Evolutionary conservation across 352 stramenopile genomes (phyloP), one percentile per base, ranked within the genome.

Genomic region (Phytopythium delawarense): DNA sequence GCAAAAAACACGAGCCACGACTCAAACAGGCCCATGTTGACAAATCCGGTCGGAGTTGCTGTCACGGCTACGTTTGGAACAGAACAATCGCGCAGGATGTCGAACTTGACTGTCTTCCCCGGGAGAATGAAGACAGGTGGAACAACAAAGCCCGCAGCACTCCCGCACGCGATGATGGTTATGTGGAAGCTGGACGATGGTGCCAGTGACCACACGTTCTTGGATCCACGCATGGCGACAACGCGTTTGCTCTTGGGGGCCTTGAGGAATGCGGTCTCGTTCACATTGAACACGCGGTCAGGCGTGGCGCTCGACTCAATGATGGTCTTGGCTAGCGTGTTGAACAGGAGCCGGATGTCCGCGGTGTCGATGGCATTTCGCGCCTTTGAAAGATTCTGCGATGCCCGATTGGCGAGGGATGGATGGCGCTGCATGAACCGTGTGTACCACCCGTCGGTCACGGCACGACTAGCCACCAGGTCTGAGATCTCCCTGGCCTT

Each of bases 231-330:
- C 2, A 69, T 12, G 1, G 63, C 66, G 39, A 74, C 23, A 2
- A 77, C 55, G n/a, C 42, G 50, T 8, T 59, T 64, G 20, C 9
- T 55, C 23, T 64, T 64, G 0, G 28, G 18, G 4, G 39, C 25
- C 8, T 50, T 67, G 18, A 62, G 35, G 40, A 74, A 72, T 1
- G 57, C 53, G 0, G 66, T 74, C 42, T 77, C 66, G 32, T 77
- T 61, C 30, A 74, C 66, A 42, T 74, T 78, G 45, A 72, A 72
- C 0, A 72, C 40, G 0, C 59, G 52, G 15, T 46, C 20, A 11
- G n/a, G 15, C 15, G 66, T 50, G 1, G 69, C 4, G 2, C 61
- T 35, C 0, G 54, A 12, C 23, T 69, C 62, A 15, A 65, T 60
- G 23, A 67, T 42, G 1, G 55, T 30, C 58, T n/a, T 62, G 11